phyloP scores from a whole-genome alignment of 2,329 filamentous ascomycete genomes.

The Calonectria multiphialidica region DNA sequence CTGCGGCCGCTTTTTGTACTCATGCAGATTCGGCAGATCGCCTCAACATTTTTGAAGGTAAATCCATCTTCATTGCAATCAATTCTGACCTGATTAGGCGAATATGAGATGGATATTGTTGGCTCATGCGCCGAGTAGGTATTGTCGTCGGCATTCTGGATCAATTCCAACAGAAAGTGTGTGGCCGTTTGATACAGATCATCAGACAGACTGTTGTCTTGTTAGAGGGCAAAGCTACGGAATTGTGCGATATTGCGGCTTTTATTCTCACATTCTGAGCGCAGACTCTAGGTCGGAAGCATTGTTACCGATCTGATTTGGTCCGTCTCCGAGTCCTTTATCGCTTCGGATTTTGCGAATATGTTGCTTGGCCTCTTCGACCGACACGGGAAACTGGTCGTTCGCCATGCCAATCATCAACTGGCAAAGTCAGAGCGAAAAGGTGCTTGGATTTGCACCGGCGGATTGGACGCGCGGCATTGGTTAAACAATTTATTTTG shows the following conservation, averaged over 20 bases:
- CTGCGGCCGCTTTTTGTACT: background rate
- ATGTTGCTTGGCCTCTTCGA: slow-evolving; percentile 11
- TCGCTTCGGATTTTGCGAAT: slow-evolving; percentile 10
- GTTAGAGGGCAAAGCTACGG: background rate
- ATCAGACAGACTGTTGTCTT: background rate
- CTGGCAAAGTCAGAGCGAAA: too few species aligned
- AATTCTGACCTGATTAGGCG: background rate
- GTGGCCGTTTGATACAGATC: slow-evolving; percentile 4
- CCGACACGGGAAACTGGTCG: slow-evolving; percentile 1
- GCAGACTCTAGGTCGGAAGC: slow-evolving; percentile 19
- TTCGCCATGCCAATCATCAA: background rate
- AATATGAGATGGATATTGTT: background rate
- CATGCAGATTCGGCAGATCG: background rate
- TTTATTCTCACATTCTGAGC: slow-evolving; percentile 6
- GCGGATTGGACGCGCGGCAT: background rate
- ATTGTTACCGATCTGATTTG: slow-evolving; percentile 16
- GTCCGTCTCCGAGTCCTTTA: slow-evolving; percentile 17
- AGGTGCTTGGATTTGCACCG: background rate
- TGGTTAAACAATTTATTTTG: background rate
- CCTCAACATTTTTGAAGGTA: background rate
- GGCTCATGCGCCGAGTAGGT: background rate
- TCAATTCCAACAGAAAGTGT: slow-evolving; percentile 15
- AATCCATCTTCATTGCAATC: slow-evolving; percentile 21
- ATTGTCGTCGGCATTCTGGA: slow-evolving; percentile 23
- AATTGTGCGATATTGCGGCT: too few species aligned